Base-by-base conservation (phyloP, 2,329 filamentous ascomycete genomes). In the Amylocarpus encephaloides region DNA sequence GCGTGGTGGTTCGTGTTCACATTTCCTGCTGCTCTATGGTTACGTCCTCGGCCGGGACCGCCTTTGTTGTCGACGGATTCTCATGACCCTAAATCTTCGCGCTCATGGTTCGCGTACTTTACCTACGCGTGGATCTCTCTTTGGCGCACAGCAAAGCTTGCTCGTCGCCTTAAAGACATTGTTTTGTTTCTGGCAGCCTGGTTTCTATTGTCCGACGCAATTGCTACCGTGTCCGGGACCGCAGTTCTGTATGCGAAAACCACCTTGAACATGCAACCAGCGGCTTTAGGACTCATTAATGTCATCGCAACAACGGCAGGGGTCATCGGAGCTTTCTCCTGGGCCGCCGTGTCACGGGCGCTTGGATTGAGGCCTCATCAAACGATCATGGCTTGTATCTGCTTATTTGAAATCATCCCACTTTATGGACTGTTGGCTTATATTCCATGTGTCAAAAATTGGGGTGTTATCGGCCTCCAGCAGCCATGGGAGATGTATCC, bases 401-500 rank as follows among this genome's bases (percentile, higher is more conserved):
- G 77, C 11, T 72, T 98, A 5, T 95, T 98, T 62, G 91, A 96
- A 67, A 70, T 95, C 29, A 95, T 98, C 45, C 93, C 93, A 0
- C 64, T 97, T 1, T 98, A 98, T 63, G 92, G 91, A 0, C 74
- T 98, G 11, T 70, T 95, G 18, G 91, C 92, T 1, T 96, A 93
- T 63, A 76, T 97, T 15, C 89, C 91, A 0, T 82, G 88, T 6
- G 77, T 97, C 43, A 78, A 82, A 60, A 71, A 75, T 7, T 80
- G 86, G 68, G 91, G 89, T 0, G 82, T 88, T 5, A 71, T 89
- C 34, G 93, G 93, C 1, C 75, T 98, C 10, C 91, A 95, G 67
- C 84, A 93, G 65, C 82, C 88, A 1, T 95, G 90, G 88, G 93
- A 98, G 62, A 96, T 98, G 87, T 97, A 93, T 62, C 88, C 88